Conservation (phyloP, 75 land plant genomes). For the Larix kaempferi region DNA sequence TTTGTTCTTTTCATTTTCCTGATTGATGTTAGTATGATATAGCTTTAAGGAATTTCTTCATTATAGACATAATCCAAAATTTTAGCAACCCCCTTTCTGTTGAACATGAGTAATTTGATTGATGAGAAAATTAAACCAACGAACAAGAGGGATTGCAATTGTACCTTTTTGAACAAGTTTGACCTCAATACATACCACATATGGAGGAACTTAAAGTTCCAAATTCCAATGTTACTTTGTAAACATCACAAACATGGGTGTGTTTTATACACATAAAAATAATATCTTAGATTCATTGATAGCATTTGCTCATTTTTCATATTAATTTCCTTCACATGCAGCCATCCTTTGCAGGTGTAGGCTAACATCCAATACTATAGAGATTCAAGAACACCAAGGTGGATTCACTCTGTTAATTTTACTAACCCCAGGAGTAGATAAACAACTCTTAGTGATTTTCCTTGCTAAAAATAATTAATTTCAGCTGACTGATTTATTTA, state of each 20-base stretch:
- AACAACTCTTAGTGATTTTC: no score
- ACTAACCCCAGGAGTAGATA: no score
- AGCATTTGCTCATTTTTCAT: background rate
- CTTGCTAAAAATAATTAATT: no score
- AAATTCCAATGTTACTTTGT: background rate
- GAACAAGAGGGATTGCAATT: background rate
- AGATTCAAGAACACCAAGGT: background rate
- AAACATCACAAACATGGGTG: background rate
- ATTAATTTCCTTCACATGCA: background rate
- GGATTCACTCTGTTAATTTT: no score
- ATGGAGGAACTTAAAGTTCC: background rate
- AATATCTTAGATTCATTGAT: background rate
- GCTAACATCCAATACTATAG: background rate
- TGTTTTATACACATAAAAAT: background rate
- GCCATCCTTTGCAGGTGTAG: background rate
- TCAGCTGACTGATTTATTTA: no score
- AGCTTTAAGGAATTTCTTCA: background rate
- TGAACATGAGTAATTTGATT: constrained; percentile 1
- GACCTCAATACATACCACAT: background rate
- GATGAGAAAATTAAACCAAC: background rate
- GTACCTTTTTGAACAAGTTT: background rate
- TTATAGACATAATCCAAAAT: background rate
- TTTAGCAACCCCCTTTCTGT: background rate
- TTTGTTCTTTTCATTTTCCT: background rate
- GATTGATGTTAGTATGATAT: background rate